Base-by-base conservation (phyloP, 192 early-diverging fungal species). In the Coemansia sp. region DNA sequence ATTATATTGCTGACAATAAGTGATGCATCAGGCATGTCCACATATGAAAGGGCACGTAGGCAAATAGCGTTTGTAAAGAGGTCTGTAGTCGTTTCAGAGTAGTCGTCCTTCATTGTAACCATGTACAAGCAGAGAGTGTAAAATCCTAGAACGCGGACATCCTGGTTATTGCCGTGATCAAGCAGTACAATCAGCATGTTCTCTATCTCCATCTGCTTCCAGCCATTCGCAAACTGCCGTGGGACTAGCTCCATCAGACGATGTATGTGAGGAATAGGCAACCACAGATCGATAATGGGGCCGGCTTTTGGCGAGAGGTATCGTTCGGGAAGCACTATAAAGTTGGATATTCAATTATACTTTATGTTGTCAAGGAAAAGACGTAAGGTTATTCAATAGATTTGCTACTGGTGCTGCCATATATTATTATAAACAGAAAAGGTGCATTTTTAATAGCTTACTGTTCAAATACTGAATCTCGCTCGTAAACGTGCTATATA, bases 151-250 rank as follows among this genome's bases (percentile, higher is more conserved):
- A 61, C 39, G 18, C 78, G 72, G 39, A 81, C 70, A 20, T 75
- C 78, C 2, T 68, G 69, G 61, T 81, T 75, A 51, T 81, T 81
- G 26, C 78, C 78, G 31, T 81, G 78, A 29, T 81, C 78, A 13
- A 81, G 73, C 26, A 75, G 35, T 5, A 81, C 68, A 21, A 81
- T 64, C 52, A 81, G 33, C 61, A 81, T 72, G 33, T 75, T 81
- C 37, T 75, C 78, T n/a, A 81, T 81, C 42, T 75, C 63, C 1
- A 31, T 9, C 30, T 68, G 69, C 29, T 60, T 59, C 78, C 78
- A 81, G 3, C 78, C 73, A 2, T 65, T 49, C 20, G 78, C 66
- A 18, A 75, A 20, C 12, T 75, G 70, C 25, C 64, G 59, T 31
- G 78, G 78, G 51, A 81, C 21, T 2, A 72, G 42, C 35, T 75